Evolutionary conservation across 2,329 filamentous ascomycete species (phyloP).

Genomic region (Blumeriella jaapii): DNA sequence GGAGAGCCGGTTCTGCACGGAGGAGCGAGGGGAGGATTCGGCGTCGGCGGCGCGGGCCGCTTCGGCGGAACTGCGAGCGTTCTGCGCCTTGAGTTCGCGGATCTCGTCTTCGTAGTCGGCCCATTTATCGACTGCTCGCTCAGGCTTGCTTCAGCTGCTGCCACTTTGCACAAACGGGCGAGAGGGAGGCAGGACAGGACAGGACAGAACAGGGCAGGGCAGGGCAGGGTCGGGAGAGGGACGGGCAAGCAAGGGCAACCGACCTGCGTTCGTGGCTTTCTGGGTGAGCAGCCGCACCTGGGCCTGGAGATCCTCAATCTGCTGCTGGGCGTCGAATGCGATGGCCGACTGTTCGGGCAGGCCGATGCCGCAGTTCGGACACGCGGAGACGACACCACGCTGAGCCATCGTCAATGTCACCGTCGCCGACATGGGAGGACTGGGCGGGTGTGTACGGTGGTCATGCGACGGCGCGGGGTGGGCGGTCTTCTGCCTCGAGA

Average conservation of each 20-base stretch:
- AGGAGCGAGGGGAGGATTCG: constrained; percentile 21
- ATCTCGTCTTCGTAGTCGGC: constrained; percentile 77
- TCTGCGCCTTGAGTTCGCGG: constrained; percentile 40
- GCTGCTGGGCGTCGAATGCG: constrained; percentile 37
- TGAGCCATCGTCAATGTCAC: constrained; percentile 24
- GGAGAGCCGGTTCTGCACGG: constrained; percentile 26
- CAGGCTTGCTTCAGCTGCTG: constrained; percentile 4
- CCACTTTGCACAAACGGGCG: too few relatives aligned
- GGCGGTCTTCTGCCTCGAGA: too few relatives aligned
- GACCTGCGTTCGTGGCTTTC: constrained; percentile 54
- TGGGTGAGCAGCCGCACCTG: constrained; percentile 60
- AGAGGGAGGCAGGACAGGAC: too few relatives aligned
- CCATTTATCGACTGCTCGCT: constrained; percentile 44
- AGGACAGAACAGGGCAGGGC: too few relatives aligned
- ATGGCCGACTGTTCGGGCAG: constrained; percentile 19
- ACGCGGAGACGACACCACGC: constrained; percentile 12
- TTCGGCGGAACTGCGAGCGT: constrained; percentile 15
- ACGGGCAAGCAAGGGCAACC: constrained; percentile 16
- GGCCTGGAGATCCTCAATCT: constrained; percentile 57
- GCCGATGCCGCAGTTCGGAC: constrained; percentile 26
- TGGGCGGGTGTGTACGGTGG: constrained; percentile 6
- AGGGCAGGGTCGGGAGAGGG: too few relatives aligned
- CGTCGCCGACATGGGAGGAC: constrained; percentile 25
- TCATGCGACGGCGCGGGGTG: constrained; percentile 4
- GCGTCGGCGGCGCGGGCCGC: constrained; percentile 13